Evolutionary conservation across 257 asterid genomes (phyloP).

Genomic region (Phtheirospermum japonicum): DNA sequence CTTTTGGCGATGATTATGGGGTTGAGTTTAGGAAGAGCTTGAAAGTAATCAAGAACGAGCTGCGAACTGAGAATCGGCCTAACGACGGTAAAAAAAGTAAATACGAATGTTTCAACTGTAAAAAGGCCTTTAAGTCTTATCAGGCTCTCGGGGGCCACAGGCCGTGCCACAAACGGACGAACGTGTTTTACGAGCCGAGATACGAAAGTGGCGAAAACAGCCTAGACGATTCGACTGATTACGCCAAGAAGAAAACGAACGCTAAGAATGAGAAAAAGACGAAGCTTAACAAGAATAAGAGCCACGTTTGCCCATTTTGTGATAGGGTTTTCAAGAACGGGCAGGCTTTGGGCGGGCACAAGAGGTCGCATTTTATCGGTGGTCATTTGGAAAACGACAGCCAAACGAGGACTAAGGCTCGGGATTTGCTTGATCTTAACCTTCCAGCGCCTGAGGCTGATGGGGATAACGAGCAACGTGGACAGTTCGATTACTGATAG

Average conservation of each 20-base stretch:
- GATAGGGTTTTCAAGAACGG: slow-evolving; percentile 59
- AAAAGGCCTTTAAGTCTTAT: slow-evolving; percentile 73
- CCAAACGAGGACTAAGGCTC: slow-evolving; percentile 35
- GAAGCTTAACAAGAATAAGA: slow-evolving; percentile 55
- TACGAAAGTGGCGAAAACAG: slow-evolving; percentile 68
- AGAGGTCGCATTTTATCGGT: slow-evolving; percentile 73
- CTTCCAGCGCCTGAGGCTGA: slow-evolving; percentile 83
- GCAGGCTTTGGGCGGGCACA: slow-evolving; percentile 95
- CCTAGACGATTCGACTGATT: slow-evolving; percentile 43
- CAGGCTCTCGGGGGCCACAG: slow-evolving; percentile 97
- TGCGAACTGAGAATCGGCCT: slow-evolving; percentile 12
- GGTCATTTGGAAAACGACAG: neutral
- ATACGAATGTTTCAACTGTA: slow-evolving; percentile 85
- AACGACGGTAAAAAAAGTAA: slow-evolving; percentile 40
- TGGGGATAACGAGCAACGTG: slow-evolving; percentile 43
- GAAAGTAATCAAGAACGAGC: slow-evolving; percentile 33
- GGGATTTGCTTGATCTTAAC: slow-evolving; percentile 73
- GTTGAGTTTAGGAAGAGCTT: slow-evolving; percentile 31
- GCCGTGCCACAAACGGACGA: slow-evolving; percentile 73
- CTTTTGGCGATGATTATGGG: slow-evolving; percentile 30
- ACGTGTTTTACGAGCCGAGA: slow-evolving; percentile 39
- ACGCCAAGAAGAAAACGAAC: slow-evolving; percentile 36
- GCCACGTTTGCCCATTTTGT: slow-evolving; percentile 77
- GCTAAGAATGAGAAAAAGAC: slow-evolving; percentile 47
- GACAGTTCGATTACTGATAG: slow-evolving; percentile 41